Evolutionary conservation across 2,329 filamentous ascomycete genomes (phyloP).

Genomic region (Colletotrichum camelliae): DNA sequence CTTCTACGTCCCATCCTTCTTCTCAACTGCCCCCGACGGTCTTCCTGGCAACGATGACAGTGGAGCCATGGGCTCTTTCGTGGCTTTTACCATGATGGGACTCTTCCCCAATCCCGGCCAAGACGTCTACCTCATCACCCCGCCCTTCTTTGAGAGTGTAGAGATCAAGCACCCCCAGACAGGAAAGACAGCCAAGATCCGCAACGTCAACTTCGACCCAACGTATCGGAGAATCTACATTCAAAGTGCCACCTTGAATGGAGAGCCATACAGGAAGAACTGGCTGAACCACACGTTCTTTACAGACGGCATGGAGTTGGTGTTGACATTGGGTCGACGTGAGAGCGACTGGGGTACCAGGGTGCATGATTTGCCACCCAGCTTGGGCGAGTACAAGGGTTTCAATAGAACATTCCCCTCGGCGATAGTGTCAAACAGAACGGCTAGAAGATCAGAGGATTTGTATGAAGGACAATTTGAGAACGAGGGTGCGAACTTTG

Average conservation of each 20-base stretch:
- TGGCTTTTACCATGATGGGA: slow-evolving; percentile 72
- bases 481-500: not conserved
- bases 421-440: slow-evolving; percentile 10
- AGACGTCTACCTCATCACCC: slow-evolving; percentile 73
- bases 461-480: slow-evolving; percentile 1
- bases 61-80: slow-evolving; percentile 73
- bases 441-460: not conserved
- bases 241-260: slow-evolving; percentile 68
- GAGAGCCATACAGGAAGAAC: slow-evolving; percentile 64
- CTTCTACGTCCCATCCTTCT: slow-evolving; percentile 69
- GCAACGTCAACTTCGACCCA: slow-evolving; percentile 67
- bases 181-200: slow-evolving; percentile 63
- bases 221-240: slow-evolving; percentile 65
- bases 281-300: slow-evolving; percentile 76
- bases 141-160: slow-evolving; percentile 69
- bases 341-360: slow-evolving; percentile 71
- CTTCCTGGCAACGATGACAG: slow-evolving; percentile 75
- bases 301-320: slow-evolving; percentile 66
- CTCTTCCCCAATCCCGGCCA: slow-evolving; percentile 73
- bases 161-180: slow-evolving; percentile 63
- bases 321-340: slow-evolving; percentile 62
- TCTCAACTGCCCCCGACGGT: slow-evolving; percentile 62
- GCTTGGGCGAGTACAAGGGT: slow-evolving; percentile 45
- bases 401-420: slow-evolving; percentile 27
- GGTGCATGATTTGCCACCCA: slow-evolving; percentile 67